Evolutionary conservation across 1,284 basidiomycete genomes (phyloP), one percentile per base, ranked within the genome.

Genomic region (Sporisorium iseilematis-ciliati): DNA sequence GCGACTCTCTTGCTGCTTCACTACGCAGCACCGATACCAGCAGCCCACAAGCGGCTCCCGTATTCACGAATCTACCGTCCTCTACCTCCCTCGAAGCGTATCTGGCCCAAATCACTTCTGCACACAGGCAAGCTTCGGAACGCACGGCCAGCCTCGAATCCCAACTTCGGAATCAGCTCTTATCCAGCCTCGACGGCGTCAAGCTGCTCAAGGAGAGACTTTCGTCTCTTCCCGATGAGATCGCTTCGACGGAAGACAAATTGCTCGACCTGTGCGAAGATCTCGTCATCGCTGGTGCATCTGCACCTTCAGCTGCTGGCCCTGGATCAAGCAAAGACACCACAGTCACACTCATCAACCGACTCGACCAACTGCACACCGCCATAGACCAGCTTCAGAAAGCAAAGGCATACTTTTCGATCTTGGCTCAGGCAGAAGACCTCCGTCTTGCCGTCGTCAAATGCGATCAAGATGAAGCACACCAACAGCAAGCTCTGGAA

Each of bases 381-480:
- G 70, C 74, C 11, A 71, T 79, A 26, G 55, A 60, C 7, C 61
- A 78, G 46, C 57, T 79, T 12, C 51, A 64, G 18, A 66, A 69
- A 23, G 76, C 80, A 1, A 66, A 75, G 23, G 56, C 55, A 3
- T 81, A 78, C 62, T 75, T 81, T 38, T 14, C 26, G 29, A 51
- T 81, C 31, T 55, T 81, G 16, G 70, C 78, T 2, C 63, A 75
- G 50, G 80, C 78, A 4, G 76, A 81, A 42, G 61, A 78, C 6
- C 68, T 80, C 10, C 52, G 75, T 4, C 40, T 70, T 3, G 59
- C 57, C 6, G 51, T 63, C 7, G 10, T 66, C 42, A 51, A 53
- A 14, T 40, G 21, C 35, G 65, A 68, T n/a, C 25, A 50, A 2
- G 65, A 67, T 2, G 8, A 53, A 20, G 48, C 33, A 7, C 54